Conservation (phyloP, 2,329 filamentous ascomycete genomes). For the Graphiopsis chlorocephala region DNA sequence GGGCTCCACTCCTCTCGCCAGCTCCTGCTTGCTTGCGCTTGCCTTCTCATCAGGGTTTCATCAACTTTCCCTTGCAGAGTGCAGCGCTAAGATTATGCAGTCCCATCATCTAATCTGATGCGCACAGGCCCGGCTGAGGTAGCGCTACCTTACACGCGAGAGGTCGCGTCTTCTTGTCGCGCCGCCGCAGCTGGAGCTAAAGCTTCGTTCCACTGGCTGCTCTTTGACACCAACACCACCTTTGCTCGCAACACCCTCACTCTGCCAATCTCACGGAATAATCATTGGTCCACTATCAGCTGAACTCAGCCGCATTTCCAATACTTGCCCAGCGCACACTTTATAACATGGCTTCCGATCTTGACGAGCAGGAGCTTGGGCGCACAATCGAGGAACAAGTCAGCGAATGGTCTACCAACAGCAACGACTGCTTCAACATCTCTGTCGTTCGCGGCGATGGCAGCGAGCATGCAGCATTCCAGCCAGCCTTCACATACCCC, state of each 20-base stretch:
- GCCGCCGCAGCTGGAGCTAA: background rate
- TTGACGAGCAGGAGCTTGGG: conserved; percentile 25
- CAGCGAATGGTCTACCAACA: conserved; percentile 52
- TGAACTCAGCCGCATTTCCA: background rate
- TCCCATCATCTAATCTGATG: background rate
- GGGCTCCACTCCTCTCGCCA: background rate
- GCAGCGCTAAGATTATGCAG: background rate
- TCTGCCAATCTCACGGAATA: rapidly evolving
- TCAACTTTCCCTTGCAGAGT: background rate
- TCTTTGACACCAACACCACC: background rate
- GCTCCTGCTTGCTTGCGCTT: background rate
- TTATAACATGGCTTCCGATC: conserved; percentile 17
- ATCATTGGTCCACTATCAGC: background rate
- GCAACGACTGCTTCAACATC: conserved; percentile 63
- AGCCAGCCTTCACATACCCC: conserved; percentile 83
- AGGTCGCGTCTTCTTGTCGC: background rate
- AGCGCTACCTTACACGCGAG: background rate
- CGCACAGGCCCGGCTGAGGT: background rate
- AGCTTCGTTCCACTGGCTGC: background rate
- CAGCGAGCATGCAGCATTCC: conserved; percentile 54
- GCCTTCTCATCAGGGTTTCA: background rate
- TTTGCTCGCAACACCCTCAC: background rate
- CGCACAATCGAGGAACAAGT: conserved; percentile 29
- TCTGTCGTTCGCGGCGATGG: conserved; percentile 55
- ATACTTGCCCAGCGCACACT: background rate